These are phyloP conservation scores for Teunomyces stri DNA, from an alignment of 805 yeast species.

Conservation along the genomic window DNA sequence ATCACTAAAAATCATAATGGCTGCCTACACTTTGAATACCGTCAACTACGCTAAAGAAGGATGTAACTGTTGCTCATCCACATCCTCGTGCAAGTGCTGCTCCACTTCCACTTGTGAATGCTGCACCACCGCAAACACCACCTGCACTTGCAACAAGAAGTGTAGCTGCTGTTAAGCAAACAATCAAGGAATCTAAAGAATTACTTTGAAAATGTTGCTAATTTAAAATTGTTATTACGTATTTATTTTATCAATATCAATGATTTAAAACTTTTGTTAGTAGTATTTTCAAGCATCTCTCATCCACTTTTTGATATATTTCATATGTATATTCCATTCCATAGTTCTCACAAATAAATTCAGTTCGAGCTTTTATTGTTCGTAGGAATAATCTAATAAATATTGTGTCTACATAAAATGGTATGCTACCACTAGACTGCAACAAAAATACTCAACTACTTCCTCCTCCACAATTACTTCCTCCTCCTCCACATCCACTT, in stretches of 20 bases:
- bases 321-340: too few relatives aligned
- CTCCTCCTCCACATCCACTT: background rate
- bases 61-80: background rate
- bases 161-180: background rate
- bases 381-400: too few relatives aligned
- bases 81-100: background rate
- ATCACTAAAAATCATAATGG: background rate
- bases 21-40: background rate
- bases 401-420: too few relatives aligned
- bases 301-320: too few relatives aligned
- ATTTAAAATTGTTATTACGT: too few relatives aligned
- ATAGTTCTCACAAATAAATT: too few relatives aligned
- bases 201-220: too few relatives aligned
- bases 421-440: too few relatives aligned
- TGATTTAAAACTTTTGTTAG: too few relatives aligned
- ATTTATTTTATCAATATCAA: too few relatives aligned
- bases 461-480: background rate
- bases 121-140: background rate
- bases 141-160: background rate
- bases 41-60: background rate
- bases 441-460: background rate
- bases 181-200: background rate
- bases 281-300: too few relatives aligned
- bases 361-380: too few relatives aligned
- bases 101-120: background rate